Evolutionary conservation across 768 basidiomycete genomes (phyloP).

Genomic region (Auriscalpium orientale): DNA sequence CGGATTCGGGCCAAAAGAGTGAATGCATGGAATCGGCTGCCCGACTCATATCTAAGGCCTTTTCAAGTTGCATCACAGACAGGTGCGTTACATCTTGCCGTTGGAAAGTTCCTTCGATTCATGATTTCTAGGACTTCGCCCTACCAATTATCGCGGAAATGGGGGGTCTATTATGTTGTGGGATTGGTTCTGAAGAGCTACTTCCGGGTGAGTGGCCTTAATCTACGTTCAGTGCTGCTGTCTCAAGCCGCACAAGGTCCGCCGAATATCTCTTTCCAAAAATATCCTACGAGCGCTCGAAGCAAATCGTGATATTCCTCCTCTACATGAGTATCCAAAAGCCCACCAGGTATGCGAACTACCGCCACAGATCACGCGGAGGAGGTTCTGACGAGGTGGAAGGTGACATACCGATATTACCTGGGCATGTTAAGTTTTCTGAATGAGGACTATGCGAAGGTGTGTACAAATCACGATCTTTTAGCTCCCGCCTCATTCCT

Average conservation of each 20-base stretch:
- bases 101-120: background rate
- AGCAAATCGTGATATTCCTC: slow-evolving; percentile 79
- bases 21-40: slow-evolving; percentile 85
- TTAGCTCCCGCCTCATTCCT: background rate
- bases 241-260: slow-evolving; percentile 48
- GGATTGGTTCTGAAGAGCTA: slow-evolving; percentile 89
- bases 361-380: slow-evolving; percentile 11
- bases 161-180: slow-evolving; percentile 91
- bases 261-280: slow-evolving; percentile 84
- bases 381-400: slow-evolving; percentile 9
- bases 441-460: slow-evolving; percentile 86
- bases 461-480: slow-evolving; percentile 20
- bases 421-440: slow-evolving; percentile 91
- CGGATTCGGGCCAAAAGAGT: slow-evolving; percentile 43
- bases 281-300: slow-evolving; percentile 87
- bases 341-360: slow-evolving; percentile 64
- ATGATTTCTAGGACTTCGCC: slow-evolving; percentile 47
- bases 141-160: slow-evolving; percentile 67
- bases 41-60: slow-evolving; percentile 80
- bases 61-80: slow-evolving; percentile 84
- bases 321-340: slow-evolving; percentile 66
- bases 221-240: background rate
- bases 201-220: slow-evolving; percentile 61
- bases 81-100: slow-evolving; percentile 31
- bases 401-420: slow-evolving; percentile 95